phyloP scores from a whole-genome alignment of 2,329 filamentous ascomycete species.

The Diplodia scrobiculata region DNA sequence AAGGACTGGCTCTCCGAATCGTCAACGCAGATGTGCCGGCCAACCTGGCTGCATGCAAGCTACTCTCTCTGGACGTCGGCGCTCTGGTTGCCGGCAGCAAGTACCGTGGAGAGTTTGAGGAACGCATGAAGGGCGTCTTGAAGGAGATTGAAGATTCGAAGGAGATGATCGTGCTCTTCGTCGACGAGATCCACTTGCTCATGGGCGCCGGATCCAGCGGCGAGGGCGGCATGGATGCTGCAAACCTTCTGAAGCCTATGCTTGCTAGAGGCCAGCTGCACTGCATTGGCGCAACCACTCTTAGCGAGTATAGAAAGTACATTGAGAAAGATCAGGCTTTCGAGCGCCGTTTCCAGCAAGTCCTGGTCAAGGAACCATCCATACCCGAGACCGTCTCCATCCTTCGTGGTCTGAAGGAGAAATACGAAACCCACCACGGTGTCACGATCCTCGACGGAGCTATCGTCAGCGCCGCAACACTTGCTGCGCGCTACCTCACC shows the following conservation, averaged over 20 bases:
- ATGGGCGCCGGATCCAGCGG: slow-evolving; percentile 96
- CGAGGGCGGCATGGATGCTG: slow-evolving; percentile 97
- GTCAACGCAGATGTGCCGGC: slow-evolving; percentile 96
- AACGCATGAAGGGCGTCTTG: slow-evolving; percentile 97
- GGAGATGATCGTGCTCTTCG: slow-evolving; percentile 96
- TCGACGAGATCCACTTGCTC: slow-evolving; percentile 96
- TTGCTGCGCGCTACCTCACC: slow-evolving; percentile 92
- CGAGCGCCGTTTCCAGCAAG: slow-evolving; percentile 97
- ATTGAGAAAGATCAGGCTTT: slow-evolving; percentile 99
- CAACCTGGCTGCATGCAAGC: slow-evolving; percentile 88
- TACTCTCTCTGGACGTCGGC: slow-evolving; percentile 93
- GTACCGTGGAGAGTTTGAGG: slow-evolving; percentile 97
- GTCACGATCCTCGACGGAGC: slow-evolving; percentile 94
- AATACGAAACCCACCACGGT: slow-evolving; percentile 97
- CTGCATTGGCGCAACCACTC: slow-evolving; percentile 95
- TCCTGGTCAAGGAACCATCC: slow-evolving; percentile 90
- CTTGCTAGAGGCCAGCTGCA: slow-evolving; percentile 93
- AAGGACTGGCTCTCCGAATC: slow-evolving; percentile 91
- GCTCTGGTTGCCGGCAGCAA: slow-evolving; percentile 96
- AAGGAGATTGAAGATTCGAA: slow-evolving; percentile 95
- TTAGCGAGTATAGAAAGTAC: slow-evolving; percentile 96
- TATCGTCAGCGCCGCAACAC: slow-evolving; percentile 84
- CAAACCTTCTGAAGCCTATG: slow-evolving; percentile 97
- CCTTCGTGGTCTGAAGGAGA: slow-evolving; percentile 95
- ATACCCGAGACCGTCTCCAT: slow-evolving; percentile 93